Percentiles rank a stretch among this genome's conserved stretches.
Evolutionary conservation across 2,329 filamentous ascomycete species (phyloP).

Genomic region (Cytospora piceicola): DNA sequence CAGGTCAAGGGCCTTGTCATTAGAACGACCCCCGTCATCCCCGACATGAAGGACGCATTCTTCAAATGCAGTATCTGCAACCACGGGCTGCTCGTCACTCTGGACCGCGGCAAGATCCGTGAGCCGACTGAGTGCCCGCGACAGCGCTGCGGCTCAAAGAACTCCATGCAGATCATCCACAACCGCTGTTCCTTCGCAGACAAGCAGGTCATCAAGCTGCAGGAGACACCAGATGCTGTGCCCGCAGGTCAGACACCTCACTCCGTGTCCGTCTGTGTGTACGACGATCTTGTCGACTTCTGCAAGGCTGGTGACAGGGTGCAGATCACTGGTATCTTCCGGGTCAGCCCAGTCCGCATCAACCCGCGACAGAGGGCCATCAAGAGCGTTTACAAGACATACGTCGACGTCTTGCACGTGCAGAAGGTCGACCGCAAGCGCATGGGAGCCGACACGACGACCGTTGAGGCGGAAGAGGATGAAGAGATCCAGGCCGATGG

Average conservation of each 20-base stretch:
- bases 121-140: conserved; percentile 92
- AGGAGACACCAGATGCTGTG: conserved; percentile 94
- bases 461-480: conserved; percentile 80
- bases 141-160: conserved; percentile 77
- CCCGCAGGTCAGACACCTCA: conserved; percentile 97
- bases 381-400: conserved; percentile 97
- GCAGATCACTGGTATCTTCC: conserved; percentile 95
- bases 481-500: conserved; percentile 63
- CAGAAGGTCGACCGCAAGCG: conserved; percentile 96
- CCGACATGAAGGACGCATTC: conserved; percentile 98
- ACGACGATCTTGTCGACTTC: conserved; percentile 95
- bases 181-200: conserved; percentile 94
- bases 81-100: conserved; percentile 85
- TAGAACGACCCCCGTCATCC: conserved; percentile 91
- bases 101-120: conserved; percentile 94
- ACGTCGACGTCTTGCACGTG: conserved; percentile 91
- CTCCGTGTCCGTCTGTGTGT: conserved; percentile 93
- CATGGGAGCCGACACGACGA: conserved; percentile 87
- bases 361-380: conserved; percentile 91
- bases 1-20: conserved; percentile 96
- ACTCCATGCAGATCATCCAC: conserved; percentile 98
- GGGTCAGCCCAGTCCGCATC: conserved; percentile 88
- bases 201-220: conserved; percentile 98
- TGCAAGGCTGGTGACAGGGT: conserved; percentile 98
- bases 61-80: conserved; percentile 95